These are phyloP conservation scores for Coemansia sp. DNA, from an alignment of 192 early-diverging fungal species.

Conservation along the genomic window DNA sequence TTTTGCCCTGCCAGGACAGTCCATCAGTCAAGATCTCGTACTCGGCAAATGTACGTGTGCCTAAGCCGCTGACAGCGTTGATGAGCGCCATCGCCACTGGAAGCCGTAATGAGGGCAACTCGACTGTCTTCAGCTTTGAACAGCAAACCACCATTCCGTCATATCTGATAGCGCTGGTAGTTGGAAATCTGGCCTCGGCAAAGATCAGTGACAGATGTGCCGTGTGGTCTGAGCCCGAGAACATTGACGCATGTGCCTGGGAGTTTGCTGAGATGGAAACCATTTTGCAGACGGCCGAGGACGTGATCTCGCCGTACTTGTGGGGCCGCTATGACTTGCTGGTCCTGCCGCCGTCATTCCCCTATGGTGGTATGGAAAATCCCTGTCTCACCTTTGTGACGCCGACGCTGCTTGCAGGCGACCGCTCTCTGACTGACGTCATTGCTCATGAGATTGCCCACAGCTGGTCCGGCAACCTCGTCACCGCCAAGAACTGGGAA, in stretches of 20 bases:
- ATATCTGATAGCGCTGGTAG: conserved; percentile 93
- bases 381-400: conserved; percentile 98
- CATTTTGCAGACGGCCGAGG: conserved; percentile 67
- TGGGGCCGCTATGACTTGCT: conserved; percentile 97
- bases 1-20: conserved; percentile 89
- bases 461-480: conserved; percentile 88
- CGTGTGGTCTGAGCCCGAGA: conserved; percentile 90
- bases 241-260: conserved; percentile 84
- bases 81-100: conserved; percentile 86
- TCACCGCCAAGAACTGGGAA: conserved; percentile 81
- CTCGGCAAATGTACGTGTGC: conserved; percentile 77
- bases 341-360: conserved; percentile 83
- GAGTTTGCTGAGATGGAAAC: conserved; percentile 84
- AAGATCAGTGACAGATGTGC: conserved; percentile 87
- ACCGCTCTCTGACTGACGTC: conserved; percentile 90
- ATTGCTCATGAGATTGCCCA: conserved; percentile 94
- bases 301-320: conserved; percentile 83
- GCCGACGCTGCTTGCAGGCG: conserved; percentile 92
- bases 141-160: conserved; percentile 90
- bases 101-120: conserved; percentile 57
- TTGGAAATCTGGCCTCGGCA: conserved; percentile 71
- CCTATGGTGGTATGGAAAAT: conserved; percentile 96
- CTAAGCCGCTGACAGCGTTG: conserved; percentile 77
- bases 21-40: conserved; percentile 88
- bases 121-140: conserved; percentile 73